Percentiles rank a stretch among this genome's conserved stretches.
Conservation (phyloP, 208 protist genomes). For the Balamuthia mandrillaris region DNA sequence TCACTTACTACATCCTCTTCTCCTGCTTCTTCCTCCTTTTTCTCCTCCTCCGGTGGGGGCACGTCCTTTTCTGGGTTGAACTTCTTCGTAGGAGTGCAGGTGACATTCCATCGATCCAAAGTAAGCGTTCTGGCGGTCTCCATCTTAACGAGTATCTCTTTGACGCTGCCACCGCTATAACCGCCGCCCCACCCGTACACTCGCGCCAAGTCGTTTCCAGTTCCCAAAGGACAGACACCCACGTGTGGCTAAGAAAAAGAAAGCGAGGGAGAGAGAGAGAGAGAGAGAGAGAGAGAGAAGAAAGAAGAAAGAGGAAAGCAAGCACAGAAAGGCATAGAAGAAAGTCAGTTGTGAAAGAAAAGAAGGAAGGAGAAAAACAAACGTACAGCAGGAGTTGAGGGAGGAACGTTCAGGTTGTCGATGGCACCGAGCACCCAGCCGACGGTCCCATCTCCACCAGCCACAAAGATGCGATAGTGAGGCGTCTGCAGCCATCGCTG, state of each 20-base stretch:
- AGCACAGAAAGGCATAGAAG: too few species aligned
- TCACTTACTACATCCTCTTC: too few species aligned
- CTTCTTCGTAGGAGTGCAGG: background rate
- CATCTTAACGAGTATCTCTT: constrained; percentile 42
- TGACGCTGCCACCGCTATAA: constrained; percentile 50
- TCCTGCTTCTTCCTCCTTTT: too few species aligned
- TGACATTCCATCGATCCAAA: constrained; percentile 52
- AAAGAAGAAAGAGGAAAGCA: background rate
- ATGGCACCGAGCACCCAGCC: background rate
- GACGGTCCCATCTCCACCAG: constrained; percentile 9
- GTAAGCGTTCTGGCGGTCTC: background rate
- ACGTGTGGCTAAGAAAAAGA: too few species aligned
- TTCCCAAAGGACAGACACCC: constrained; percentile 67
- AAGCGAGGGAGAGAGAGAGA: background rate
- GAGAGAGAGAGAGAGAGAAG: background rate
- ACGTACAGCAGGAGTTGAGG: background rate
- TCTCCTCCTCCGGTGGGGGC: too few species aligned
- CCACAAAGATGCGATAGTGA: background rate
- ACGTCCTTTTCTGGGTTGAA: background rate
- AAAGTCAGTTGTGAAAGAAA: background rate
- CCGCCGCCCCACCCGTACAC: constrained; percentile 71
- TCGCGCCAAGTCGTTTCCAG: constrained; percentile 79
- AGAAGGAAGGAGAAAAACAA: background rate
- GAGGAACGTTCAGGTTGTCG: background rate
- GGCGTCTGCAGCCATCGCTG: background rate